Conservation (phyloP, 2,329 filamentous ascomycete genomes). For the Penicillium sp. region DNA sequence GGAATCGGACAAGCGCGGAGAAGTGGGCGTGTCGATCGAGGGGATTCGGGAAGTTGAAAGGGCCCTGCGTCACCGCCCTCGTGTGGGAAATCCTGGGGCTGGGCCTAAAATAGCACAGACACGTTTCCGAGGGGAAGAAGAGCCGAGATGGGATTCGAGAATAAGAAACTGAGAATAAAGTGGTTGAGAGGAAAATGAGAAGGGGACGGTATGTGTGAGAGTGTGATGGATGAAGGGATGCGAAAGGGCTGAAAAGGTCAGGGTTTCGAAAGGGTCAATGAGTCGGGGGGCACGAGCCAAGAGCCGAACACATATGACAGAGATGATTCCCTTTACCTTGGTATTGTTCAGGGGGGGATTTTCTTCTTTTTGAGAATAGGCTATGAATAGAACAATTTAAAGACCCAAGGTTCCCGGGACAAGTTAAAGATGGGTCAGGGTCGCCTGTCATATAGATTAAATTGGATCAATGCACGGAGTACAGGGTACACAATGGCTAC, state of each 20-base stretch:
- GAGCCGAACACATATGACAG: slow-evolving; percentile 5
- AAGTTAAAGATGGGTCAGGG: slow-evolving; percentile 10
- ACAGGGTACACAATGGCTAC: neutral
- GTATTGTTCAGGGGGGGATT: neutral
- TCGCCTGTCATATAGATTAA: slow-evolving; percentile 8
- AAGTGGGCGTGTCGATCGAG: slow-evolving; percentile 8
- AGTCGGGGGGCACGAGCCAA: slow-evolving; percentile 10
- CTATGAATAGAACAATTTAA: slow-evolving; percentile 5
- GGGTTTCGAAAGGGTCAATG: slow-evolving; percentile 7
- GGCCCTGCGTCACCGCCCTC: slow-evolving; percentile 31
- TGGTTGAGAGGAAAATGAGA: neutral
- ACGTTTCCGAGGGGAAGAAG: neutral
- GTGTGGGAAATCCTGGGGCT: slow-evolving; percentile 28
- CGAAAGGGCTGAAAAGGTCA: slow-evolving; percentile 3
- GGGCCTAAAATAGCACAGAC: slow-evolving; percentile 30
- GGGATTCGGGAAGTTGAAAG: slow-evolving; percentile 16
- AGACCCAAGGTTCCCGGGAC: slow-evolving; percentile 17
- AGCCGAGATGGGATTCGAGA: neutral
- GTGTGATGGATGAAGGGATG: slow-evolving; percentile 5
- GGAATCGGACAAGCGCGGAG: neutral
- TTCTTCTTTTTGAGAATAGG: neutral
- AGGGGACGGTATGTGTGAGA: neutral
- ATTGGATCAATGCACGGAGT: neutral
- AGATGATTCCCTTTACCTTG: neutral
- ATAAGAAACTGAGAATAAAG: neutral